A percentile compares a stretch with the other conserved stretches of the same genome.
These are phyloP conservation scores for Termitomyces sp. DNA, from an alignment of 768 basidiomycete species.

Conservation along the genomic window DNA sequence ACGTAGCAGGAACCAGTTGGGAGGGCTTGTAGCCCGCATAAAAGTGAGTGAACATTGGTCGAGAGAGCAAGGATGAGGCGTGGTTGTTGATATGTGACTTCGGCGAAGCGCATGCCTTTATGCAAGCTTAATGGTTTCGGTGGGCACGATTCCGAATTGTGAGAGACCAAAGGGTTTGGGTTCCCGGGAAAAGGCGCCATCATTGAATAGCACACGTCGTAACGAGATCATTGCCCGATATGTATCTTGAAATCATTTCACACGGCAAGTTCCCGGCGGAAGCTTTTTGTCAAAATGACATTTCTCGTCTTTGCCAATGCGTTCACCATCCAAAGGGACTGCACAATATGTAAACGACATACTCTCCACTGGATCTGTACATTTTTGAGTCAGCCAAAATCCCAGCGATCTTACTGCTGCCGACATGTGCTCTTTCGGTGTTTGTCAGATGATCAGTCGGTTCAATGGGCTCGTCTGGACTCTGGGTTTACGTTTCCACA, in stretches of 20 bases:
- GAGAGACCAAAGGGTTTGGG: constrained; percentile 6
- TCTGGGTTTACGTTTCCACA: background rate
- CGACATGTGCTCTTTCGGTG: background rate
- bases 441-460: background rate
- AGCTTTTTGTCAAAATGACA: background rate
- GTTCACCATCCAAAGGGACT: background rate
- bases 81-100: background rate
- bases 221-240: constrained; percentile 6
- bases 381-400: no score
- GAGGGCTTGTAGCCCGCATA: constrained; percentile 6
- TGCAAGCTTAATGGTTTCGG: constrained; percentile 2
- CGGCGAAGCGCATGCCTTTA: constrained; percentile 9
- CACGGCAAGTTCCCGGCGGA: constrained; percentile 6
- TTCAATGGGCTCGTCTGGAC: background rate
- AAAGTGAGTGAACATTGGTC: constrained; percentile 14
- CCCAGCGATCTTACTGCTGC: background rate
- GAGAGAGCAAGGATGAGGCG: background rate
- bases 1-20: constrained; percentile 5
- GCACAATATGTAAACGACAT: background rate
- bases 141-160: constrained; percentile 6
- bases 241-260: constrained; percentile 2
- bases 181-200: constrained; percentile 18
- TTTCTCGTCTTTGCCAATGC: background rate
- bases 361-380: background rate
- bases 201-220: background rate